These are phyloP conservation scores for Coelastrella sp. DNA, from an alignment of 139 green algal genomes.

Conservation along the genomic window DNA sequence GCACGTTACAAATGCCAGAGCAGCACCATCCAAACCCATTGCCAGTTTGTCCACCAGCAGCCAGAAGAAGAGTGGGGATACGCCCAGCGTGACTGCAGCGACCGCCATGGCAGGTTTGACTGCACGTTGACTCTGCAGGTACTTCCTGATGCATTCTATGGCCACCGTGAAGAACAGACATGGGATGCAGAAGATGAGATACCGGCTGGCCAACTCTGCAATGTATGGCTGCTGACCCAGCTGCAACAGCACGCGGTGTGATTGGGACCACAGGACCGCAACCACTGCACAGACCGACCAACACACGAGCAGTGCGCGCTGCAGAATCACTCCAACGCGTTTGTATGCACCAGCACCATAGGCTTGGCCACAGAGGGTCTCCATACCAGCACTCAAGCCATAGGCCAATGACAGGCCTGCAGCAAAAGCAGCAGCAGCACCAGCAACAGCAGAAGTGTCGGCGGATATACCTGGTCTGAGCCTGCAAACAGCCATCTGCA, in stretches of 20 bases:
- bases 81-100: not conserved
- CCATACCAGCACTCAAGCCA: constrained; percentile 71
- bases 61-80: constrained; percentile 41
- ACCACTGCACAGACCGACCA: constrained; percentile 57
- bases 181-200: constrained; percentile 57
- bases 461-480: too few species aligned
- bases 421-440: constrained; percentile 53
- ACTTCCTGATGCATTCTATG: constrained; percentile 65
- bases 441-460: constrained; percentile 17
- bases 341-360: constrained; percentile 77
- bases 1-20: constrained; percentile 60
- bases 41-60: constrained; percentile 53
- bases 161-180: constrained; percentile 52
- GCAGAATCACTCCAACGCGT: constrained; percentile 69
- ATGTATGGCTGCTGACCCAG: constrained; percentile 68
- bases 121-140: constrained; percentile 45
- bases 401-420: constrained; percentile 61
- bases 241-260: constrained; percentile 58
- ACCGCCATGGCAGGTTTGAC: constrained; percentile 23
- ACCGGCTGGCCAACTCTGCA: constrained; percentile 53
- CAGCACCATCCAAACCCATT: constrained; percentile 75
- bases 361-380: constrained; percentile 79
- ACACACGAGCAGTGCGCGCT: constrained; percentile 75
- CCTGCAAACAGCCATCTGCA: too few species aligned
- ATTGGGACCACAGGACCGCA: constrained; percentile 62